Evolutionary conservation across 2,329 filamentous ascomycete species (phyloP), one percentile per base, ranked within the genome.

Genomic region (Phoma sp.): DNA sequence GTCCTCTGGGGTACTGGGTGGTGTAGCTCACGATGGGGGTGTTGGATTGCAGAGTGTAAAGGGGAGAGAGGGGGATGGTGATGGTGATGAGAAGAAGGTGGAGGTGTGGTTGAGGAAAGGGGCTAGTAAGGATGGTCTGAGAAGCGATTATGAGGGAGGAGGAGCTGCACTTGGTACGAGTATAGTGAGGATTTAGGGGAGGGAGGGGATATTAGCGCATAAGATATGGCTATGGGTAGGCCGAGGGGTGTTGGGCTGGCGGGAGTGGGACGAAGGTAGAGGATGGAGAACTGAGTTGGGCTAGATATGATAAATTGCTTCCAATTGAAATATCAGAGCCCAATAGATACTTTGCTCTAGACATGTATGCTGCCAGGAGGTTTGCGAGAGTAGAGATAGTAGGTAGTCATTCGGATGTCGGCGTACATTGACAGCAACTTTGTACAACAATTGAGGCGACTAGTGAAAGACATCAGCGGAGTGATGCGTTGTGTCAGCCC

Each of bases 51-150:
- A 40, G 15, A n/a, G 5, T 2, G 2, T 52, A 18, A 17, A 36
- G 57, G 5, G 47, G 53, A 2, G 42, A 57, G 21, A 62, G 61
- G 10, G 20, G 10, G 18, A n/a, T 12, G 49, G 48, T 9, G 60
- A 56, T 20, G 59, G 38, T 17, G 59, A 46, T 3, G 39, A 52
- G n/a, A 57, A 64, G 3, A 59, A 53, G 36, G 59, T 60, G 11
- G 57, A 56, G 25, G 47, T 57, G 28, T 66, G 64, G 64, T 21
- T 65, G 34, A 39, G 20, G 48, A 40, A 17, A 26, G 48, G 48
- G 9, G 28, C 33, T 15, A 51, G 48, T 28, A 28, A 11, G 20
- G 48, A 39, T 28, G 6, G 39, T 28, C 5, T 46, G 11, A 12
- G 48, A n/a, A 15, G n/a, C 4, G 48, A 23, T 14, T 7, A 10